phyloP scores from a whole-genome alignment of 2,329 filamentous ascomycete species.

The Neophaeococcomyces aloes region DNA sequence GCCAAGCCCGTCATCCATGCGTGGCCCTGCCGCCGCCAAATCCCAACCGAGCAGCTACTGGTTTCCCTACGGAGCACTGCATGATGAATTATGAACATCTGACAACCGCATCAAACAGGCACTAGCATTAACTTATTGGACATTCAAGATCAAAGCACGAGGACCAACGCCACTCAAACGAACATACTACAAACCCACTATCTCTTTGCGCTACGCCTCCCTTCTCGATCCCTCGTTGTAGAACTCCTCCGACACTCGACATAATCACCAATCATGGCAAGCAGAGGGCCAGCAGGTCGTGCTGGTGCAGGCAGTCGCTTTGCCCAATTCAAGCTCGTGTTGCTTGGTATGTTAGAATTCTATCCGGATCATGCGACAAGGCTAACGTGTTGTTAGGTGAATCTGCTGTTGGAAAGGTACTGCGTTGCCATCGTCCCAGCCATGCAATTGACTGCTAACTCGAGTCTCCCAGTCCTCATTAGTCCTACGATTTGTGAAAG shows the following conservation, averaged over 20 bases:
- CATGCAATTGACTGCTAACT: slow-evolving; percentile 9
- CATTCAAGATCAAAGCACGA: not conserved
- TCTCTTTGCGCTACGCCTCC: slow-evolving; percentile 2
- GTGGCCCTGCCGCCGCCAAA: too few relatives aligned
- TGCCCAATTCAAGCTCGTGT: slow-evolving; percentile 96
- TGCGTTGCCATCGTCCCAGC: slow-evolving; percentile 8
- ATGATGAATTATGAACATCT: not conserved
- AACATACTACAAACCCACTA: not conserved
- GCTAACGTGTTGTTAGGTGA: slow-evolving; percentile 58
- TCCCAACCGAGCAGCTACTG: not conserved
- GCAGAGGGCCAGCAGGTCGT: slow-evolving; percentile 62
- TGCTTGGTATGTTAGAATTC: slow-evolving; percentile 60
- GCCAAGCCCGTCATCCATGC: too few relatives aligned
- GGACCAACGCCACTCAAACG: not conserved
- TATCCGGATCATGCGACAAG: slow-evolving; percentile 7
- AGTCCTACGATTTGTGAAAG: slow-evolving; percentile 96
- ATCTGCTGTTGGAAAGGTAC: slow-evolving; percentile 95
- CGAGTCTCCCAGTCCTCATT: slow-evolving; percentile 66
- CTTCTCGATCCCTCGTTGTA: slow-evolving; percentile 6
- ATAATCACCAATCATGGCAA: slow-evolving; percentile 56
- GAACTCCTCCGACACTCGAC: not conserved
- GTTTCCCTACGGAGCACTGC: too few relatives aligned
- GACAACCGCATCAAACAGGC: not conserved
- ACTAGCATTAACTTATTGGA: not conserved
- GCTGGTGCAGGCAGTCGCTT: slow-evolving; percentile 59